These are phyloP conservation scores for Aspergillus incahuasiensis DNA, from an alignment of 495 filamentous ascomycete species.

Conservation along the genomic window DNA sequence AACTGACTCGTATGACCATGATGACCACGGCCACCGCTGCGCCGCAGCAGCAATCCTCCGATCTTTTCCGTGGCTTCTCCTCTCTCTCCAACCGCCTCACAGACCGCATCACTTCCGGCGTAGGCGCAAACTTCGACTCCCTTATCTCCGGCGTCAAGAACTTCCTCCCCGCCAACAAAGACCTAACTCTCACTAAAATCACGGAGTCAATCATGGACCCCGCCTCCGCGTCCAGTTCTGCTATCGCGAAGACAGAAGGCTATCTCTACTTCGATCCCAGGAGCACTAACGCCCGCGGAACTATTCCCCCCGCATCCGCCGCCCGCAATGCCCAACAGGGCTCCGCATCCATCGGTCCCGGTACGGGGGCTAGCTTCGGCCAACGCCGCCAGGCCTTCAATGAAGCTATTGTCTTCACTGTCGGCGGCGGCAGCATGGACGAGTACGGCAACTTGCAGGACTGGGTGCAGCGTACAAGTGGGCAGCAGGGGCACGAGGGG, in stretches of 20 bases:
- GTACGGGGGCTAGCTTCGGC: slow-evolving; percentile 84
- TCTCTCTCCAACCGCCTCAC: slow-evolving; percentile 86
- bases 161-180: slow-evolving; percentile 90
- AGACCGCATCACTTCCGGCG: slow-evolving; percentile 87
- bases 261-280: slow-evolving; percentile 99
- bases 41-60: slow-evolving; percentile 59
- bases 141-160: slow-evolving; percentile 99
- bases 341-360: slow-evolving; percentile 42
- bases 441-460: slow-evolving; percentile 98
- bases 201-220: slow-evolving; percentile 99
- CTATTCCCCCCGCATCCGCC: slow-evolving; percentile 68
- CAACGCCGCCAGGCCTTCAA: slow-evolving; percentile 90
- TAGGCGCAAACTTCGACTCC: slow-evolving; percentile 88
- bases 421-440: slow-evolving; percentile 97
- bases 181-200: slow-evolving; percentile 95
- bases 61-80: slow-evolving; percentile 83
- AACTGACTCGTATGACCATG: slow-evolving; percentile 98
- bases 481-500: slow-evolving; percentile 44
- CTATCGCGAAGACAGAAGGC: slow-evolving; percentile 93
- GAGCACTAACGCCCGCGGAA: slow-evolving; percentile 85
- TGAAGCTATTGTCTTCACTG: slow-evolving; percentile 94
- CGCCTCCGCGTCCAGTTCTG: slow-evolving; percentile 76
- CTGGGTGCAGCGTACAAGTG: slow-evolving; percentile 77
- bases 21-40: slow-evolving; percentile 87
- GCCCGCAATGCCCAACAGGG: slow-evolving; percentile 52